Conservation (phyloP, 805 yeast genomes). For the Ogataea siamensis region DNA sequence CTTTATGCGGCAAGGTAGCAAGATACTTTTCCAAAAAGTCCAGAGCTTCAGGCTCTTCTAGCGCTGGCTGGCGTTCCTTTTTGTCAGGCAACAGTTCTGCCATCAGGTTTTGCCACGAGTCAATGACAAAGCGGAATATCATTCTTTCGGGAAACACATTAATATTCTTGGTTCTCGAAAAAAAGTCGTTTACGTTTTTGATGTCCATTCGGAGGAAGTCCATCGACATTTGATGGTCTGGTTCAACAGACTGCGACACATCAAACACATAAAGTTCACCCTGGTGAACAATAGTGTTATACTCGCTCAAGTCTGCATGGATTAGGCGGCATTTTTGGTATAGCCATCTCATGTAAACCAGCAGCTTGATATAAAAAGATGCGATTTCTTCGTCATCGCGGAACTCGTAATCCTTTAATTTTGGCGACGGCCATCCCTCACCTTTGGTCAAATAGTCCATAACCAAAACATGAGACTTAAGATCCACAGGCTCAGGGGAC, state of each 20-base stretch:
- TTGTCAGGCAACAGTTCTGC: constrained; percentile 11
- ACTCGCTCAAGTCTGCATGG: constrained; percentile 96
- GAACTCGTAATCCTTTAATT: constrained; percentile 79
- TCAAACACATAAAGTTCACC: constrained; percentile 82
- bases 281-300: constrained; percentile 84
- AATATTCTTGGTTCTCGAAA: constrained; percentile 66
- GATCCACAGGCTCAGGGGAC: constrained; percentile 89
- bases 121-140: constrained; percentile 75
- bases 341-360: constrained; percentile 81
- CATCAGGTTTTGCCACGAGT: constrained; percentile 35
- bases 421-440: constrained; percentile 87
- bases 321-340: constrained; percentile 86
- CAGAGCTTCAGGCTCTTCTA: constrained; percentile 37
- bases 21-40: constrained; percentile 42
- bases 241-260: constrained; percentile 96
- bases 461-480: constrained; percentile 85
- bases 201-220: constrained; percentile 97
- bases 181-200: constrained; percentile 89
- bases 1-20: constrained; percentile 55
- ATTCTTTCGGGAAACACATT: constrained; percentile 77
- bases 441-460: constrained; percentile 88
- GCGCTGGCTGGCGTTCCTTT: constrained; percentile 28
- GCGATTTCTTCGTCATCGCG: constrained; percentile 63
- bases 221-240: constrained; percentile 94
- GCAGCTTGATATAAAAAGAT: constrained; percentile 70